phyloP scores from a whole-genome alignment of 169 alveolate genomes.

The Cryptosporidium sp. region DNA sequence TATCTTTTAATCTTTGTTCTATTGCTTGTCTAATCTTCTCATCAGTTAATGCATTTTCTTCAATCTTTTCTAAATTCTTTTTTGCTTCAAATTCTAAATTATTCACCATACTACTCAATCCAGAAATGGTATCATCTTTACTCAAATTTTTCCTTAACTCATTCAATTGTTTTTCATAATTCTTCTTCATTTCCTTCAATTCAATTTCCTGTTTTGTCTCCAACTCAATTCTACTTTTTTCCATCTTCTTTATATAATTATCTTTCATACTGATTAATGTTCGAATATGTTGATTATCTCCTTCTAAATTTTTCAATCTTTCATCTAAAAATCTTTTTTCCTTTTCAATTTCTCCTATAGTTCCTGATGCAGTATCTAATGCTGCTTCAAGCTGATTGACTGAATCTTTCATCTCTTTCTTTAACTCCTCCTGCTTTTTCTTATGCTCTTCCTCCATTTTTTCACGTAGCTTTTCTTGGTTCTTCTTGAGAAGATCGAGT shows the following conservation, averaged over 20 bases:
- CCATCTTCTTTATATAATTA: slow-evolving; percentile 66
- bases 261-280: slow-evolving; percentile 57
- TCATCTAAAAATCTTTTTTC: slow-evolving; percentile 57
- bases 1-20: slow-evolving; percentile 42
- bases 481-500: slow-evolving; percentile 52
- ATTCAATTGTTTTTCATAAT: slow-evolving; percentile 52
- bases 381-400: slow-evolving; percentile 46
- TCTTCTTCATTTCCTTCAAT: slow-evolving; percentile 52
- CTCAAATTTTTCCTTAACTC: slow-evolving; percentile 43
- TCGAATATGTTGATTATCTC: slow-evolving; percentile 47
- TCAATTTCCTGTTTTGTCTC: slow-evolving; percentile 54
- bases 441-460: slow-evolving; percentile 67
- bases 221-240: slow-evolving; percentile 36
- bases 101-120: slow-evolving; percentile 50
- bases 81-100: slow-evolving; percentile 54
- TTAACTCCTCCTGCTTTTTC: slow-evolving; percentile 20
- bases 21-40: slow-evolving; percentile 46
- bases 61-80: slow-evolving; percentile 49
- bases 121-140: slow-evolving; percentile 59
- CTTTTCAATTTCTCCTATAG: slow-evolving; percentile 57
- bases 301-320: slow-evolving; percentile 25
- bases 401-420: slow-evolving; percentile 27
- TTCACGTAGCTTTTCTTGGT: slow-evolving; percentile 56
- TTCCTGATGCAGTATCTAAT: slow-evolving; percentile 43
- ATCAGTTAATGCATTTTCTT: slow-evolving; percentile 26